phyloP scores from a whole-genome alignment of 148 eudicot genomes.

The Amaranthus palmeri region DNA sequence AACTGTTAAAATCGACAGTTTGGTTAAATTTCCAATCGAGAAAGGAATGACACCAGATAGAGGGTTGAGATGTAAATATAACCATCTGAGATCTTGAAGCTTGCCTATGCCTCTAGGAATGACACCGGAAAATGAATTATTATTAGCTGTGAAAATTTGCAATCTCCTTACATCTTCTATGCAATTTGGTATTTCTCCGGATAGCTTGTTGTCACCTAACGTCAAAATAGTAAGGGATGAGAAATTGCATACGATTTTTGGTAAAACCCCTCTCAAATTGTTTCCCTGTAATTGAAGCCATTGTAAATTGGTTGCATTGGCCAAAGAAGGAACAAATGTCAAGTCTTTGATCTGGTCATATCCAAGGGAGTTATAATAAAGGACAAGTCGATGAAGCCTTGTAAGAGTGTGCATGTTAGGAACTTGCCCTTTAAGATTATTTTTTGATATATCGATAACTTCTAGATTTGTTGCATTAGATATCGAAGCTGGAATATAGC shows the following conservation, averaged over 20 bases:
- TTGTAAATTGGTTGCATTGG: constrained; percentile 23
- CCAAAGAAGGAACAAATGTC: constrained; percentile 24
- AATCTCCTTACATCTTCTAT: constrained; percentile 21
- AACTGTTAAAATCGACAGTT: not conserved
- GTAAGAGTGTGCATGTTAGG: constrained; percentile 5
- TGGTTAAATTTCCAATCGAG: constrained; percentile 29
- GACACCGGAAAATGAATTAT: constrained; percentile 24
- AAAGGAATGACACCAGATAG: constrained; percentile 28
- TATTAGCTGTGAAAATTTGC: not conserved
- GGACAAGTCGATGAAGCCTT: not conserved
- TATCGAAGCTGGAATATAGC: constrained; percentile 16
- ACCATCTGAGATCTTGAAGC: not conserved
- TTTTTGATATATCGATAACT: not conserved
- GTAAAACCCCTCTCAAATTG: constrained; percentile 34
- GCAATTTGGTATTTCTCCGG: constrained; percentile 31
- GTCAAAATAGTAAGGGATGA: constrained; percentile 8
- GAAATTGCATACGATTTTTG: constrained; percentile 28
- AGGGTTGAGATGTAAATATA: constrained; percentile 1
- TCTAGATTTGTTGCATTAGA: constrained; percentile 16
- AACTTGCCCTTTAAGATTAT: constrained; percentile 22
- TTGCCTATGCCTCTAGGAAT: constrained; percentile 28
- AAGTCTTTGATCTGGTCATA: constrained; percentile 19
- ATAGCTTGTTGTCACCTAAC: constrained; percentile 1
- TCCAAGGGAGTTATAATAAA: constrained; percentile 26
- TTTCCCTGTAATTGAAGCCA: not conserved